Evolutionary conservation across 148 eudicot genomes (phyloP).

Genomic region (Fagopyrum esculentum): DNA sequence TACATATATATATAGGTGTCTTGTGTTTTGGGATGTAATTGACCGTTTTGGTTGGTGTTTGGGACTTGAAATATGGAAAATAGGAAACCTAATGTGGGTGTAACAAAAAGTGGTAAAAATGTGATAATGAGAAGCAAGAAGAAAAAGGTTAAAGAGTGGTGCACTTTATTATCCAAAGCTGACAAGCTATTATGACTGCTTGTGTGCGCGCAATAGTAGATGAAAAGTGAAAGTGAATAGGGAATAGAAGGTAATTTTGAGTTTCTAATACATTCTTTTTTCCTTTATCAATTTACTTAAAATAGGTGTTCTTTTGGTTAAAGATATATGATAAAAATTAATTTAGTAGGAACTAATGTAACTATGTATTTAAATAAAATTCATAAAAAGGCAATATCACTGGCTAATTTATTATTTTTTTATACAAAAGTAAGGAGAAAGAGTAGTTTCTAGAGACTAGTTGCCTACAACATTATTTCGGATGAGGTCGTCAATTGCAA

Average conservation of each 20-base stretch:
- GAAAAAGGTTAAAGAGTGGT: background rate
- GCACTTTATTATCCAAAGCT: constrained; percentile 8
- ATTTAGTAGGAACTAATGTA: no score
- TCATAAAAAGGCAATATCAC: no score
- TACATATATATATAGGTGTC: background rate
- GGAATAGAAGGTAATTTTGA: background rate
- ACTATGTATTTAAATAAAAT: no score
- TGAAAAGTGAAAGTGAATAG: background rate
- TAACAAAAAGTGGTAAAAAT: background rate
- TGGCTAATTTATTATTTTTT: no score
- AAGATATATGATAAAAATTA: no score
- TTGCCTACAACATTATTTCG: no score
- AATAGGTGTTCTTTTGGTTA: no score
- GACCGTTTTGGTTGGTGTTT: background rate
- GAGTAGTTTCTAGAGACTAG: no score
- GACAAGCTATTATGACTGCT: constrained; percentile 9
- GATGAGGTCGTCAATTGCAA: no score
- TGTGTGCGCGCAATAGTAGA: background rate
- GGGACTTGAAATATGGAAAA: background rate
- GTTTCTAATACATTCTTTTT: background rate
- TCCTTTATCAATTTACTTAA: background rate
- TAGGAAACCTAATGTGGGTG: background rate
- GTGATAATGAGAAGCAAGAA: background rate
- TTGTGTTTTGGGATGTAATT: constrained; percentile 5
- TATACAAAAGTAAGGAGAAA: no score